Evolutionary conservation across 2,329 filamentous ascomycete species (phyloP).

Genomic region (Colletotrichum incanum): DNA sequence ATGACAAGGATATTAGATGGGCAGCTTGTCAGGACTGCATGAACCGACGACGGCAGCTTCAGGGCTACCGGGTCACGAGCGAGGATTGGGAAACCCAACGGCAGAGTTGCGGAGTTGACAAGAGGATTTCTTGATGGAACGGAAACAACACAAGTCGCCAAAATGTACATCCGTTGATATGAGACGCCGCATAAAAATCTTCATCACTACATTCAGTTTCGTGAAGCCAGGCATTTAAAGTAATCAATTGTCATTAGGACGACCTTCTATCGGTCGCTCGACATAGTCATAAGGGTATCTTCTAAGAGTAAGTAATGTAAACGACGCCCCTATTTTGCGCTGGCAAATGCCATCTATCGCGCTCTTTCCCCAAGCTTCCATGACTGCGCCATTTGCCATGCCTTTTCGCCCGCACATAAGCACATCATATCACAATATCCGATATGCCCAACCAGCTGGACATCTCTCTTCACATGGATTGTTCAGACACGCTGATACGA

Average conservation of each 20-base stretch:
- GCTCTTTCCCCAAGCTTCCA: neutral
- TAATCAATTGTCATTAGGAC: neutral
- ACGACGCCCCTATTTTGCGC: neutral
- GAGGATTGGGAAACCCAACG: neutral
- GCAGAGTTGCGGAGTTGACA: neutral
- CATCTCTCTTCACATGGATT: neutral
- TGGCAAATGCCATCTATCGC: neutral
- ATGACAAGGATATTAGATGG: neutral
- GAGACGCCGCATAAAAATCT: neutral
- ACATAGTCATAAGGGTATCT: conserved; percentile 31
- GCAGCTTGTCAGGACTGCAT: neutral
- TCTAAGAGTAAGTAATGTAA: conserved; percentile 3
- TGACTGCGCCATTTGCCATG: conserved; percentile 5
- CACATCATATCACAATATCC: neutral
- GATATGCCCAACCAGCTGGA: too few species aligned
- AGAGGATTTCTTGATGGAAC: neutral
- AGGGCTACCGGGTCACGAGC: too few species aligned
- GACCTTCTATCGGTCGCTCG: neutral
- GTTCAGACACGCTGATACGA: conserved; percentile 13
- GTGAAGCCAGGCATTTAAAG: too few species aligned
- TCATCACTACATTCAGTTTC: neutral
- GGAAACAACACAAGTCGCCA: neutral
- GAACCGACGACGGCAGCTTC: neutral
- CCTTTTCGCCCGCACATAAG: neutral
- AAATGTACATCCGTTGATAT: neutral